These are phyloP conservation scores for Apiotrichum porosum DNA, from an alignment of 1,284 basidiomycete species.

Conservation along the genomic window DNA sequence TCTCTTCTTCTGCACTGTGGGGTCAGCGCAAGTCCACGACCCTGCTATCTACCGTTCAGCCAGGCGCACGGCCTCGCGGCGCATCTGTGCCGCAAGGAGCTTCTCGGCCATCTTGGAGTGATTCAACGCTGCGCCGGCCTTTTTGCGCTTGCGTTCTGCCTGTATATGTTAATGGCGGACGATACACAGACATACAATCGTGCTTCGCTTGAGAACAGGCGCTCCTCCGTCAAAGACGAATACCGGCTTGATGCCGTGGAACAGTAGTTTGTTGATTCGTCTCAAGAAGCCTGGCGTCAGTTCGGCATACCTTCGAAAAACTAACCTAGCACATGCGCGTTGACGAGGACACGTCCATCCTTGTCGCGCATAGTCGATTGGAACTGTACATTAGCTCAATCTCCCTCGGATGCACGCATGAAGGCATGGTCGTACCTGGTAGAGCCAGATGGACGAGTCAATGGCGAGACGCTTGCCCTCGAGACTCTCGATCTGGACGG, in stretches of 20 bases:
- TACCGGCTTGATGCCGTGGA: slow-evolving; percentile 93
- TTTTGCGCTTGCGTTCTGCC: slow-evolving; percentile 81
- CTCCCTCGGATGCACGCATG: background rate
- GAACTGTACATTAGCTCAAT: slow-evolving; percentile 58
- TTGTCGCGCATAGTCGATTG: slow-evolving; percentile 99
- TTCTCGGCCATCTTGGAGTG: slow-evolving; percentile 83
- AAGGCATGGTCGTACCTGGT: slow-evolving; percentile 49
- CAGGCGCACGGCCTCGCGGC: slow-evolving; percentile 80
- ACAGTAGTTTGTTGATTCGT: slow-evolving; percentile 88
- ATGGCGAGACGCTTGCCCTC: slow-evolving; percentile 90
- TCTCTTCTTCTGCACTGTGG: slow-evolving; percentile 20
- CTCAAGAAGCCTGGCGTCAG: slow-evolving; percentile 61
- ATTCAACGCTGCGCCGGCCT: slow-evolving; percentile 75
- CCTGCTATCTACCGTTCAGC: slow-evolving; percentile 52
- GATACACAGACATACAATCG: too few species aligned
- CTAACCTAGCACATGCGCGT: slow-evolving; percentile 86
- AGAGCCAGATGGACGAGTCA: slow-evolving; percentile 99
- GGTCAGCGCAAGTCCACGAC: background rate
- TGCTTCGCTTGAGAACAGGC: slow-evolving; percentile 76
- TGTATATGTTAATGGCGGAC: slow-evolving; percentile 39
- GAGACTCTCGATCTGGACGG: slow-evolving; percentile 85
- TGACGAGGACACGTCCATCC: slow-evolving; percentile 82
- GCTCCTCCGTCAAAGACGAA: slow-evolving; percentile 97
- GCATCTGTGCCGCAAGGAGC: slow-evolving; percentile 87
- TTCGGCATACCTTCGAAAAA: background rate